Evolutionary conservation across 1,139 yeast genomes (phyloP), one percentile per base, ranked within the genome.

Genomic region (Pichia sp.): DNA sequence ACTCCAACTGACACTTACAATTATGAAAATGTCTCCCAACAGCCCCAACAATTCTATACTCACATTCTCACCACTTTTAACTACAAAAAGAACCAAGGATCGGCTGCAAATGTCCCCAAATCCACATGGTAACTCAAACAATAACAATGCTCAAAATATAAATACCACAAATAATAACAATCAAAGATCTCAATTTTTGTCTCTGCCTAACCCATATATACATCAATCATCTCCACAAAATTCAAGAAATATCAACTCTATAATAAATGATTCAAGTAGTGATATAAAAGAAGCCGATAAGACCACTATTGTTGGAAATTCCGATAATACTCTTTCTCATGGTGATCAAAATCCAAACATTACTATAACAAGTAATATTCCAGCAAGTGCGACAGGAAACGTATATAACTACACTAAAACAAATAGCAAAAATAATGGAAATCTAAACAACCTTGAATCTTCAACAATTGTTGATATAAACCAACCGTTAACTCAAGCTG

Each of bases 401-500:
- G n/a, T 13, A 9, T 16, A 16, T 27, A 38, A 18, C 3, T 7
- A n/a, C 18, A 29, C 18, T 8, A 19, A 30, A 5, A 30, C 19
- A 22, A 36, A 18, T 28, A 36, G 28, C 8, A 45, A 29, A 4
- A 43, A 43, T 30, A n/a, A 19, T 14, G 33, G 25, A n/a, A 45
- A 42, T 19, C 18, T 38, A 11, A 48, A 50, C 29, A 54, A 52
- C 25, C 31, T 44, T 13, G 56, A 54, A 48, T 42, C 53, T 2
- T 53, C 56, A 18, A 47, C 53, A 16, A 54, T 54, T 11, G 50
- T 49, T 14, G 57, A 51, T 28, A 44, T 56, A 25, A 64, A 65
- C 18, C 55, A 60, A 4, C 84, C 85, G 5, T 67, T 84, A 46
- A 80, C 96, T 0, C 95, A 88, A 53, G 95, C 95, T 0, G 98